These are phyloP conservation scores for Alternaria sp. DNA, from an alignment of 2,329 filamentous ascomycete genomes.

Conservation along the genomic window DNA sequence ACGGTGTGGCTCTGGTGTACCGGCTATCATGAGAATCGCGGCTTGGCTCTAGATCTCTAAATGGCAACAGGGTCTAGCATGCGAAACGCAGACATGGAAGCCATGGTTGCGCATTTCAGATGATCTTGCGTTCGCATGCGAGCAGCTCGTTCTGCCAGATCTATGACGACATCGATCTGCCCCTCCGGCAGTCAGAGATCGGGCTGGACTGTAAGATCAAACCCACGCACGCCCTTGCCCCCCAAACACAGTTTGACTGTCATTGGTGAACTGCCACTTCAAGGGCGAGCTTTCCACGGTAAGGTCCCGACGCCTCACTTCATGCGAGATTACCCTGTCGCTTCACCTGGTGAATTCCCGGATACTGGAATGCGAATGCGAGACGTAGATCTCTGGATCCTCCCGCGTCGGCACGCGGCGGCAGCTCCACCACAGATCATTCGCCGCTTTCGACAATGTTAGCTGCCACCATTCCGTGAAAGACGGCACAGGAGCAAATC, in stretches of 20 bases:
- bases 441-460: background rate
- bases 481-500: background rate
- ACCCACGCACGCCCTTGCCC: background rate
- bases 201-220: background rate
- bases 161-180: constrained; percentile 10
- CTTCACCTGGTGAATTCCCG: background rate
- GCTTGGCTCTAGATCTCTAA: background rate
- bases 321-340: background rate
- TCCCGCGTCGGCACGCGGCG: constrained; percentile 9
- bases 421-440: constrained; percentile 4
- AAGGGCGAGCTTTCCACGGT: background rate
- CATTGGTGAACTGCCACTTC: background rate
- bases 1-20: constrained; percentile 1
- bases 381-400: constrained; percentile 8
- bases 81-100: background rate
- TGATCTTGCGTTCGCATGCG: constrained; percentile 4
- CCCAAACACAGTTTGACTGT: background rate
- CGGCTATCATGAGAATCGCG: constrained; percentile 6
- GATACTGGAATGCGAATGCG: constrained; percentile 3
- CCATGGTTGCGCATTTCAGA: background rate
- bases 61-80: constrained; percentile 5
- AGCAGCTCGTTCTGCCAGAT: background rate
- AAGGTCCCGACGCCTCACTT: background rate
- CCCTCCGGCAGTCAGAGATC: background rate
- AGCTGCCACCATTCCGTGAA: background rate